Conservation (phyloP, 1,284 basidiomycete genomes). For the Cutaneotrichosporon curvatum region DNA sequence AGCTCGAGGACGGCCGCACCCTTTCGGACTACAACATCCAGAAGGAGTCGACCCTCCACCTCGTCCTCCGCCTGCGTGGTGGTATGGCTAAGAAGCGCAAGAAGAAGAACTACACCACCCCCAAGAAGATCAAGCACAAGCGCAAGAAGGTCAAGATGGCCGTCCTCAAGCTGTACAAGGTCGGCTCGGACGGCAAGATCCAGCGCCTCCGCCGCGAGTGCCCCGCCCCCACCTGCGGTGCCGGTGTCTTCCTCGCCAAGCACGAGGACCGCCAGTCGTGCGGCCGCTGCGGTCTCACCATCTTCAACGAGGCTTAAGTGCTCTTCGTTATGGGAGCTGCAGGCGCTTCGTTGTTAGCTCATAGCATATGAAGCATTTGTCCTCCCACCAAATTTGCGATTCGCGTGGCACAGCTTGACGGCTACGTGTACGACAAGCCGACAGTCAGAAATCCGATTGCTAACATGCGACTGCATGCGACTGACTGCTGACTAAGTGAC, state of each 20-base stretch:
- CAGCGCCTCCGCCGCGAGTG: constrained; percentile 95
- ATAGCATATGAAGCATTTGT: no score
- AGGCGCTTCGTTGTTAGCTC: no score
- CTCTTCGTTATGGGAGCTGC: no score
- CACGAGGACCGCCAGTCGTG: constrained; percentile 93
- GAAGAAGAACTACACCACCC: constrained; percentile 81
- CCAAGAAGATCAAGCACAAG: constrained; percentile 84
- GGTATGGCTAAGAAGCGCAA: constrained; percentile 93
- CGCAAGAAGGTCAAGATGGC: constrained; percentile 97
- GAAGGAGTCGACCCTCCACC: constrained; percentile 91
- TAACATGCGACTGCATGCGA: no score
- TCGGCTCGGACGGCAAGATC: constrained; percentile 98
- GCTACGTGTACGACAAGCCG: no score
- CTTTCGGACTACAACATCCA: constrained; percentile 93
- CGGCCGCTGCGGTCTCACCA: constrained; percentile 83
- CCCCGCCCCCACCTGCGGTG: constrained; percentile 71
- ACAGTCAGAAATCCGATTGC: no score
- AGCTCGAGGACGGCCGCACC: constrained; percentile 89
- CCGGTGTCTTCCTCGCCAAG: constrained; percentile 95
- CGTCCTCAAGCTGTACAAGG: constrained; percentile 98
- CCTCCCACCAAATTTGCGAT: no score
- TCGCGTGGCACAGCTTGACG: no score
- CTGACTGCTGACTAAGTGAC: no score
- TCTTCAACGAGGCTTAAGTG: constrained; percentile 60
- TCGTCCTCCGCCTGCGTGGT: constrained; percentile 78